Base-by-base conservation (phyloP, 2,329 filamentous ascomycete species). In the Clarireedia paspali region DNA sequence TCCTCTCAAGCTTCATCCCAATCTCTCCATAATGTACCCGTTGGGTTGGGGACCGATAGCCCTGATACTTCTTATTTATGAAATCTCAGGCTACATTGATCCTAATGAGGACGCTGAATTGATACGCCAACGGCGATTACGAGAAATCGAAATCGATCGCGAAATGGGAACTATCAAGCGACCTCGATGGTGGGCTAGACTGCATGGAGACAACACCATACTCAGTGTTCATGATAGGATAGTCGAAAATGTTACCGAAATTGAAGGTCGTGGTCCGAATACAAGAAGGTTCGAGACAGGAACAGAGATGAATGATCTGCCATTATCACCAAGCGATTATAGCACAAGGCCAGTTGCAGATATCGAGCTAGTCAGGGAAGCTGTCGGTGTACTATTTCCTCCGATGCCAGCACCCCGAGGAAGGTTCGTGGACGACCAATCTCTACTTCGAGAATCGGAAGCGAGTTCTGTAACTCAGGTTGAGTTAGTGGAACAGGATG, bases 51-150 rank as follows among this genome's bases (percentile, higher is more conserved):
- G 74, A 1, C 83, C 84, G 0, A 70, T 76, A 1, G 70, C 85
- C 1, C 68, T 84, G 15, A 81, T 88, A 49, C 60, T 88, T 45
- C 62, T 77, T 23, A 69, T 82, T 39, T 78, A 84, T 59, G 69
- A 75, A 57, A 54, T 75, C 4, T 77, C 77, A 40, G 87, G 85
- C 12, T 82, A 80, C 63, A 60, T 78, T n/a, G 78, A 81, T 30
- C 78, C 81, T 20, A 91, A 91, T 62, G 87, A 91, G 69, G 87
- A 91, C 66, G 76, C 75, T 56, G 76, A 83, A 52, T 75, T 90
- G n/a, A 79, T 87, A 36, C 73, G 77, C 30, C 83, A 87, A 68
- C 78, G 87, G 50, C 77, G 79, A 4, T 69, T 74, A 36, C 79
- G 84, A 7, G 83, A 81, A 6, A 72, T 73, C 4, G 70, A 73